Percentiles rank a stretch among this genome's conserved stretches.
These are phyloP conservation scores for Agroathelia rolfsii DNA, from an alignment of 1,284 basidiomycete species.

Conservation along the genomic window DNA sequence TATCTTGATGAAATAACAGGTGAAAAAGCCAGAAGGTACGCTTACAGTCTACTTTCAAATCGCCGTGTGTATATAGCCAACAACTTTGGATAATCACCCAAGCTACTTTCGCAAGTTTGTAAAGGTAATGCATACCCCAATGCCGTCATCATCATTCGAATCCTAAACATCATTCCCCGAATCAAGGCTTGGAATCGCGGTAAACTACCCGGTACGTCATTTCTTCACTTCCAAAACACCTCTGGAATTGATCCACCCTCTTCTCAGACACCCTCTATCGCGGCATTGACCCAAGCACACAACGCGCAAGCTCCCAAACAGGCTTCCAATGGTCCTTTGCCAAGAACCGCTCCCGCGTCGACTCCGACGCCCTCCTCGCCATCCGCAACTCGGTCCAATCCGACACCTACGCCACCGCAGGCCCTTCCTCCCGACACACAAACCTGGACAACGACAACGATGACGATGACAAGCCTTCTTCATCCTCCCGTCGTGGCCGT, in stretches of 20 bases:
- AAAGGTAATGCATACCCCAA: too few relatives aligned
- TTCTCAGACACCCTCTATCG: slow-evolving; percentile 47
- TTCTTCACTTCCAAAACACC: slow-evolving; percentile 4
- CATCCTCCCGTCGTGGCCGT: slow-evolving; percentile 25
- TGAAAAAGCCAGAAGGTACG: slow-evolving; percentile 67
- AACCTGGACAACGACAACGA: too few relatives aligned
- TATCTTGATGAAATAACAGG: slow-evolving; percentile 71
- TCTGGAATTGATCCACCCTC: slow-evolving; percentile 6
- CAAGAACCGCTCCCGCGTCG: slow-evolving; percentile 33
- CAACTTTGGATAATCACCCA: slow-evolving; percentile 18
- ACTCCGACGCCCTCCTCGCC: slow-evolving; percentile 43
- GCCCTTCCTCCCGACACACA: slow-evolving; percentile 13
- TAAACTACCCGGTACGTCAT: slow-evolving; percentile 47
- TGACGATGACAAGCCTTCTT: slow-evolving; percentile 12
- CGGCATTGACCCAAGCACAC: slow-evolving; percentile 52
- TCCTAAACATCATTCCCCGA: too few relatives aligned
- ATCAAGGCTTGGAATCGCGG: slow-evolving; percentile 74
- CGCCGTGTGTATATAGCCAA: too few relatives aligned
- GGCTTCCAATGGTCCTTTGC: slow-evolving; percentile 44
- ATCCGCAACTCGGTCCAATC: slow-evolving; percentile 49
- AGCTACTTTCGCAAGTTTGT: slow-evolving; percentile 81
- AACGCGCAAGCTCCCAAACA: slow-evolving; percentile 38
- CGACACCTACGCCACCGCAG: slow-evolving; percentile 52
- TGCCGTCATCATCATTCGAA: too few relatives aligned
- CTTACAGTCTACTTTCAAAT: slow-evolving; percentile 11